Evolutionary conservation across 805 yeast genomes (phyloP).

Genomic region (Suhomyces sp.): DNA sequence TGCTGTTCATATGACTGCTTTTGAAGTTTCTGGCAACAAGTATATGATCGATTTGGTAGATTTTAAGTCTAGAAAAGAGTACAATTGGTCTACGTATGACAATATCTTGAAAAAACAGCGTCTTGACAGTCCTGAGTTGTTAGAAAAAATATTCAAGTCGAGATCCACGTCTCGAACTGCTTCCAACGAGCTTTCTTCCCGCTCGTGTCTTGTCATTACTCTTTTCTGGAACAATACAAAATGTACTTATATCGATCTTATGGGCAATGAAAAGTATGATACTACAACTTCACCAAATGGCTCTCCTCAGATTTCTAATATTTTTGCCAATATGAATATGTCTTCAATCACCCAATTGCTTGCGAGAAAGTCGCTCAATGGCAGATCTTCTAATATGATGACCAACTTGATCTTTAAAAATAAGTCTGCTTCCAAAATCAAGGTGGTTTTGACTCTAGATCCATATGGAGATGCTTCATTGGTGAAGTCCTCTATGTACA

Average conservation of each 20-base stretch:
- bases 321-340: constrained; percentile 26
- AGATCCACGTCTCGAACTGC: constrained; percentile 21
- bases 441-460: constrained; percentile 27
- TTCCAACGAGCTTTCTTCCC: constrained; percentile 18
- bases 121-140: constrained; percentile 3
- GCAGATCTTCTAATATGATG: constrained; percentile 24
- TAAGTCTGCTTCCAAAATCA: constrained; percentile 10
- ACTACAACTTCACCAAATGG: constrained; percentile 1
- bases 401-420: constrained; percentile 26
- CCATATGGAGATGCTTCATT: constrained; percentile 22
- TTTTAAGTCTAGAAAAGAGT: constrained; percentile 9
- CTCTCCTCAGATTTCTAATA: constrained; percentile 13
- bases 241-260: constrained; percentile 25
- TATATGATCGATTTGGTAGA: constrained; percentile 25
- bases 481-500: constrained; percentile 25
- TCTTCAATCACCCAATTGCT: constrained; percentile 28
- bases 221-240: constrained; percentile 17
- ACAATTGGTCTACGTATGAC: constrained; percentile 10
- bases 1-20: constrained; percentile 21
- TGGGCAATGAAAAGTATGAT: constrained; percentile 29
- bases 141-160: constrained; percentile 14
- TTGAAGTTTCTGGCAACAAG: constrained; percentile 27
- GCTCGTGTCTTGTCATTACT: constrained; percentile 27
- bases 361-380: constrained; percentile 11
- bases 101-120: constrained; percentile 13